Base-by-base conservation (phyloP, 345 rosid genomes). In the Rubroshorea leprosula region DNA sequence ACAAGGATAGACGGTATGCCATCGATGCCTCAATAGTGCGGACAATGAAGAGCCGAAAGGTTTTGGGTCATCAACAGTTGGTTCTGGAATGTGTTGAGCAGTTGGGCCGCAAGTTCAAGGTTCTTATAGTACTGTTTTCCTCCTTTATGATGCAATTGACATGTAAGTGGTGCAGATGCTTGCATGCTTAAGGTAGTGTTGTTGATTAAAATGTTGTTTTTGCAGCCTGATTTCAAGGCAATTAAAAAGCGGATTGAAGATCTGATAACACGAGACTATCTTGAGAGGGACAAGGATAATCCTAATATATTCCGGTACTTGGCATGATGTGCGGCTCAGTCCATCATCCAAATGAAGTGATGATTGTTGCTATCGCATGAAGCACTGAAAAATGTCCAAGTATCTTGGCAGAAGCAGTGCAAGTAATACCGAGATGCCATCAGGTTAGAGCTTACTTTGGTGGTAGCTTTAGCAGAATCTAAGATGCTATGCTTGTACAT, bases 231-330 rank as follows among this genome's bases (percentile, higher is more conserved):
- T 72, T 68, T 80, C 53, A 86, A 86, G 78, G 86, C 79, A 0
- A 86, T 86, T 47, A 86, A 86, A 74, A 80, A 83, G 79, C 70
- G 87, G 67, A 86, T 86, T 23, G 93, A 86, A 70, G 89, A 86
- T 66, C 62, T 86, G 57, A 86, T 86, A 26, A 72, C 83, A 35
- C 72, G 85, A 20, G 93, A 86, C 50, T 86, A 83, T 60, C 68
- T 86, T 23, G 89, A 80, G 60, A 76, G 89, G 64, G 92, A 85
- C 65, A 75, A 80, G 57, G 71, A 79, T 22, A 80, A 85, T 25
- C 79, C 78, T 43, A 80, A 68, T 55, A 7, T 26, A 46, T 86
- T 83, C 65, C 66, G 70, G 67, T 86, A 86, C 63, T 65, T 86
- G 73, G 89, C 92, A 5, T 80, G 73, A 77, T 43, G 21, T 43